Evolutionary conservation across 371 early-diverging fungal genomes (phyloP), one percentile per base, ranked within the genome.

Genomic region (Mortierella sp.): DNA sequence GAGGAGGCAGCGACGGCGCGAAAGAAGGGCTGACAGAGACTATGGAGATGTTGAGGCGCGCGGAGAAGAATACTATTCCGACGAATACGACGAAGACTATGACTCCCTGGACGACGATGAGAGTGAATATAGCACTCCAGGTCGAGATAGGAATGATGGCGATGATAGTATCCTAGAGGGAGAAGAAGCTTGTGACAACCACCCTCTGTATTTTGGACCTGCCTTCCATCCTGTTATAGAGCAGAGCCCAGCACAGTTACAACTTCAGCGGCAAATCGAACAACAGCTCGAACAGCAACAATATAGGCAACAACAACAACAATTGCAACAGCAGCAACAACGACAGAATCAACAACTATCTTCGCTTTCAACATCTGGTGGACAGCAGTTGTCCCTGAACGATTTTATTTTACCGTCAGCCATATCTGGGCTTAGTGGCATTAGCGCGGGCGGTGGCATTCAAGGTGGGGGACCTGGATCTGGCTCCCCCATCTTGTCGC

Each of bases 241-340:
- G 22, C 73, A 76, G 50, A 72, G 74, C n/a, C 77, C 72, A 4
- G 80, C 72, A 11, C 80, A 80, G 41, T 22, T 80, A 4, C 81
- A 74, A 43, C 68, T 84, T 16, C 76, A 76, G 28, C 50, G 81
- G 6, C 77, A 73, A 45, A 83, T 82, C 59, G 83, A 82, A 28
- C 83, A 76, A 41, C 77, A 76, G 53, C 61, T 81, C 15, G 82
- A 81, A 16, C 80, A 74, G 28, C 80, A 80, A 41, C 80, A 80
- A 32, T 67, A 72, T 4, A 67, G 66, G 32, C 67, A 73, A 16
- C 62, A 67, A 19, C 66, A 67, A 68, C 74, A 73, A 36, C 74
- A 67, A 19, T 68, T 67, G n/a, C 72, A 62, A 3, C 67, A 65
- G 24, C 72, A 67, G 9, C 74, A 73, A 15, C 72, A 72, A n/a